Evolutionary conservation across 768 basidiomycete genomes (phyloP), one percentile per base, ranked within the genome.

Genomic region (Psilocybe sp.): DNA sequence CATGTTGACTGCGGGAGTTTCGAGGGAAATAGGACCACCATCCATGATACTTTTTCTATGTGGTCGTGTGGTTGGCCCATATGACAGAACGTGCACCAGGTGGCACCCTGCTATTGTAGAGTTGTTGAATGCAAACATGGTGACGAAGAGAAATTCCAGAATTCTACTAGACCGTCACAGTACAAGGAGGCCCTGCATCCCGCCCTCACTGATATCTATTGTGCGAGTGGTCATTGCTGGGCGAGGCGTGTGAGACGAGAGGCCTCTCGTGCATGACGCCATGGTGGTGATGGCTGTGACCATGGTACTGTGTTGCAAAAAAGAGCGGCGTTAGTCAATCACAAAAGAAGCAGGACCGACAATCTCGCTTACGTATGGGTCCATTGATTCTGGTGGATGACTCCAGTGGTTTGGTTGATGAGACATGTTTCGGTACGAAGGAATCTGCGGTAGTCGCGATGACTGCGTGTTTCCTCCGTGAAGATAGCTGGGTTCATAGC

Each of bases 321-420:
- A 46, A 46, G 33, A 20, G 19, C 33, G 32, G 37, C 34, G 15
- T 40, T 16, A 50, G 48, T 38, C 46, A 50, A 40, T 40, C 28
- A 44, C 37, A 28, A 11, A 36, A 48, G 52, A 47, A 55, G 31
- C 34, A 41, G 49, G 33, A 50, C 41, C 10, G 42, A 44, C 35
- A 49, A 46, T 10, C 31, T 39, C 33, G 41, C 85, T 71, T 66
- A 90, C 88, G 64, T 80, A 89, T 49, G 84, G 65, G 40, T 88
- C 83, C 62, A 84, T 73, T 12, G 78, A 71, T 56, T 84, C 78
- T 15, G 78, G 71, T 35, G 76, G 61, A n/a, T 77, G 70, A 44
- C 71, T 70, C 84, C 84, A 86, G 46, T 82, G 80, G 43, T 71
- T 70, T 51, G 75, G 61, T 45, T 77, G 75, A 52, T 81, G 77